Evolutionary conservation across 345 rosid species (phyloP), one percentile per base, ranked within the genome.

Genomic region (Brassica cretica): DNA sequence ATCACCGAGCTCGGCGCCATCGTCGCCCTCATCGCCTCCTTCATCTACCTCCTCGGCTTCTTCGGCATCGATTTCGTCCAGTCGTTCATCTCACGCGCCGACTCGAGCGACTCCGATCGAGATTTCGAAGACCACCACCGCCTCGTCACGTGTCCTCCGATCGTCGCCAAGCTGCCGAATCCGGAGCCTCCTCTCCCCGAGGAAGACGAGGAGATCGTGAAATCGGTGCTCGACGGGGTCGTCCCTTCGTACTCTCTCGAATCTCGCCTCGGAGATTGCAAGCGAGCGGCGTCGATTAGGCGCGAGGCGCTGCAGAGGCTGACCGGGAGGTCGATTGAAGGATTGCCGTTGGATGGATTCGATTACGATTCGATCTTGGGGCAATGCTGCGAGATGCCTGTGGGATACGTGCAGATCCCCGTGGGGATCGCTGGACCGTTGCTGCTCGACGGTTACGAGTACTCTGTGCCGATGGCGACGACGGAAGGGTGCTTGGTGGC

Each of bases 301-400:
- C 86, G 98, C 0, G 94, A 89, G 74, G 94, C 97, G 10, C 53
- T 93, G 51, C 97, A 92, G 88, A 91, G 90, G 87, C 61, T 72
- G 14, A 88, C 88, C 0, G 97, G 97, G 58, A 85, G 92, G 75
- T 89, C 98, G 10, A 58, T 94, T 2, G 82, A 85, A 49, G 99
- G 97, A 12, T 71, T 95, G 44, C 97, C 98, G 4, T 55, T 89
- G 41, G 92, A 93, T 21, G 99, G 98, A 11, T 91, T 95, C 64
- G 93, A 93, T 75, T 94, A 92, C 78, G 89, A 84, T 9, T 87
- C 97, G 3, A 88, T 92, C n/a, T 78, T 94, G 75, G 97, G 95
- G 11, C 98, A 91, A 85, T 95, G 99, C 80, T 95, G 99, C 51
- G 99, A 95, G 85, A 93, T 93, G 98, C 99, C 99, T 18, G 89